Evolutionary conservation across 1,139 yeast species (phyloP), one percentile per base, ranked within the genome.

Genomic region (Kodamaea fungicola): DNA sequence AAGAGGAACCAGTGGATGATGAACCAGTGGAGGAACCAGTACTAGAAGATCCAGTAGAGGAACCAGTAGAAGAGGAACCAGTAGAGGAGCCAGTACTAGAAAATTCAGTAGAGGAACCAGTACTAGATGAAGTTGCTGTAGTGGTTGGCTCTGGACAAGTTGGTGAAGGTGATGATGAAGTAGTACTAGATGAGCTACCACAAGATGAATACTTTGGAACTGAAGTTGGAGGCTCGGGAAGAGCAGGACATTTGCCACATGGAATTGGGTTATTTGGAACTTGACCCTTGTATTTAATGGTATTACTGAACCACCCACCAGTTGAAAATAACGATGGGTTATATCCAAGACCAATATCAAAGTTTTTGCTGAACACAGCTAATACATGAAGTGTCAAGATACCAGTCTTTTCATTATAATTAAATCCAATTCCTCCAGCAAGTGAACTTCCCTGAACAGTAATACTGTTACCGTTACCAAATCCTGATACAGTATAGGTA

Each of bases 401-500:
- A 38, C 59, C 61, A 6, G 45, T 41, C 2, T 31, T 23, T 1
- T 44, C 27, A 25, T 42, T 34, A 31, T 51, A 54, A n/a, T 12
- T 10, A 35, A 21, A 44, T 8, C 40, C 26, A 4, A 31, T 22
- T 26, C 39, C 42, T 32, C 58, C 43, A 22, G 30, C 28, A 32
- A 34, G 29, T 21, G 31, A 10, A 3, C 31, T 31, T 19, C 41
- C 42, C 31, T 59, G 43, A 22, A 59, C 35, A 30, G 60, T 58
- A 36, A 61, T 50, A 9, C 46, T 40, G 35, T 59, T 62, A 8
- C 61, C 61, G 37, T 47, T 45, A 34, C 67, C 67, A 41, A 53
- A 62, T 8, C 65, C 66, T 12, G 49, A 49, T 33, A 62, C 61
- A 5, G 41, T 46, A 44, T 47, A 55, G 7, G 59, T 49, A 34